A percentile compares a stretch with the other conserved stretches of the same genome.
phyloP scores from a whole-genome alignment of 164 flowering plant genomes.

The Kalanchoe fedtschenkoi region DNA sequence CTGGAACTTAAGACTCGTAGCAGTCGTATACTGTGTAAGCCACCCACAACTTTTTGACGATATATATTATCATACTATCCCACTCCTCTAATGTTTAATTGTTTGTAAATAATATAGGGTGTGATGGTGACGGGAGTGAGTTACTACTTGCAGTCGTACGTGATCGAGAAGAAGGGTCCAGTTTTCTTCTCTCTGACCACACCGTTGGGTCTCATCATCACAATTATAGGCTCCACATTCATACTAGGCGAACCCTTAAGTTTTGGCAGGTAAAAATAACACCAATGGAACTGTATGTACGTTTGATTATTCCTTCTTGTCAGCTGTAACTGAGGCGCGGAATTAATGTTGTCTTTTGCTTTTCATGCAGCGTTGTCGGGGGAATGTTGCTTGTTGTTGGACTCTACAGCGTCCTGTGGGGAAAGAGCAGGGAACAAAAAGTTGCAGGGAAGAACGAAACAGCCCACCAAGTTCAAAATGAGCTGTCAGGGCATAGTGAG shows the following conservation, averaged over 20 bases:
- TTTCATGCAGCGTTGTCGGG: constrained; percentile 17
- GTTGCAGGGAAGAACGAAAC: neutral
- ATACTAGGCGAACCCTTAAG: constrained; percentile 43
- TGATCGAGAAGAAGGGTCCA: constrained; percentile 72
- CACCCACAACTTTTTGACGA: neutral
- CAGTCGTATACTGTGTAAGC: constrained; percentile 40
- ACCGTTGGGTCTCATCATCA: constrained; percentile 44
- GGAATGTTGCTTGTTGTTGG: constrained; percentile 40
- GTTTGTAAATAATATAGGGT: constrained; percentile 28
- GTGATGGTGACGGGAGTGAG: constrained; percentile 53
- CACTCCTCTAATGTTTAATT: too few relatives aligned
- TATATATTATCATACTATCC: too few relatives aligned
- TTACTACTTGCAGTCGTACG: constrained; percentile 67
- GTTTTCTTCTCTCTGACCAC: constrained; percentile 58
- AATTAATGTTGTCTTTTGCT: neutral
- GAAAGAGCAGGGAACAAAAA: constrained; percentile 19
- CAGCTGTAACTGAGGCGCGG: too few relatives aligned
- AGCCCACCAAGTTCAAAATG: too few relatives aligned
- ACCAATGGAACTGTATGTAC: too few relatives aligned
- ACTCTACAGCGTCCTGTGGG: constrained; percentile 51
- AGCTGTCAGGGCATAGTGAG: too few relatives aligned
- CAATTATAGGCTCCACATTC: constrained; percentile 37
- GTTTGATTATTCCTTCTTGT: too few relatives aligned
- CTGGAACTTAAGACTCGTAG: constrained; percentile 41
- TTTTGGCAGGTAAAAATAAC: constrained; percentile 72